These are phyloP conservation scores for Colletotrichum costaricense DNA, from an alignment of 2,329 filamentous ascomycete species.

Conservation along the genomic window DNA sequence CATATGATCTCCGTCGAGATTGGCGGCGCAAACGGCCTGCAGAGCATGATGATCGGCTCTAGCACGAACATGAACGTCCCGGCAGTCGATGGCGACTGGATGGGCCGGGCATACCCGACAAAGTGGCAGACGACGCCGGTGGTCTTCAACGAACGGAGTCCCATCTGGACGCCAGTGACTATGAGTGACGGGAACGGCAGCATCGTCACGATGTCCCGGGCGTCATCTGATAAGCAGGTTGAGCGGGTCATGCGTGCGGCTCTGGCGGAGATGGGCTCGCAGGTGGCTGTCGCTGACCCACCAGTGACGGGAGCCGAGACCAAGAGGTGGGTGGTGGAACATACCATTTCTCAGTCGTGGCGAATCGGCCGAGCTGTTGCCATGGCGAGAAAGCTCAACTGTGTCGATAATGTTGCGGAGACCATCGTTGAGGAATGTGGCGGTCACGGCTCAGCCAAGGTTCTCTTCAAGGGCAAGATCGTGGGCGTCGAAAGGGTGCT, in stretches of 20 bases:
- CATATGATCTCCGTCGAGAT: conserved; percentile 74
- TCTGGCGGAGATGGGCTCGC: conserved; percentile 66
- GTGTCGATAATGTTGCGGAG: conserved; percentile 65
- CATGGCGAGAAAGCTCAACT: conserved; percentile 59
- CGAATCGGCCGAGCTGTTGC: conserved; percentile 71
- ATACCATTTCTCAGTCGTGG: conserved; percentile 66
- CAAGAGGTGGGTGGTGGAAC: conserved; percentile 61
- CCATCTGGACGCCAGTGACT: conserved; percentile 57
- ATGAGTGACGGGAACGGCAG: conserved; percentile 66
- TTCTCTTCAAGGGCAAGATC: conserved; percentile 73
- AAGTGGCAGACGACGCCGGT: conserved; percentile 68
- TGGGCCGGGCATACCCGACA: conserved; percentile 66
- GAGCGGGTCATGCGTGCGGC: conserved; percentile 63
- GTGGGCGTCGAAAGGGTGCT: conserved; percentile 67
- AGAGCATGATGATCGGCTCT: conserved; percentile 66
- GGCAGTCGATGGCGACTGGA: conserved; percentile 65
- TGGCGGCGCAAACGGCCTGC: conserved; percentile 72
- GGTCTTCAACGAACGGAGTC: conserved; percentile 59
- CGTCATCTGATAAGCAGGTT: conserved; percentile 56
- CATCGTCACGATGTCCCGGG: conserved; percentile 60
- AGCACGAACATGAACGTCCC: conserved; percentile 63
- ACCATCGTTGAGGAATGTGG: conserved; percentile 69
- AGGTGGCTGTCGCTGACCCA: conserved; percentile 59
- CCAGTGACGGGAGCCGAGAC: conserved; percentile 62
- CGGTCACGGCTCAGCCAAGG: conserved; percentile 60